Percentiles rank a stretch among this genome's conserved stretches.
These are phyloP conservation scores for Pittosporum tobira DNA, from an alignment of 129 eudicot species.

Conservation along the genomic window DNA sequence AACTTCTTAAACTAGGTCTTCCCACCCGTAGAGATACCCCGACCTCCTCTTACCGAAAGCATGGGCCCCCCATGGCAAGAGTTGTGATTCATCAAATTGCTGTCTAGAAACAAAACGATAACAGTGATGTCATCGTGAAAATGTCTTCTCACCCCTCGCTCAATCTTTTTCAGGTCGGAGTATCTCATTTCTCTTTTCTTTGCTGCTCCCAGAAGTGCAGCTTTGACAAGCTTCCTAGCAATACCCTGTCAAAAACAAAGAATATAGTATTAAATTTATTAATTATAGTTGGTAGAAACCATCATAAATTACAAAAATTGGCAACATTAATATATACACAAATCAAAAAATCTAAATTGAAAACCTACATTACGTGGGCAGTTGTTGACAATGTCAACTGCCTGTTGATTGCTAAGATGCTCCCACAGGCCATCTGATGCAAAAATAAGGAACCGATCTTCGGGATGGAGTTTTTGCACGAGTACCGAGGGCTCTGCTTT, in stretches of 20 bases:
- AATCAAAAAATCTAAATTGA: neutral
- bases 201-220: conserved; percentile 58
- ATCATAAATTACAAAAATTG: neutral
- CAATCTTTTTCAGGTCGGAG: conserved; percentile 52
- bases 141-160: conserved; percentile 48
- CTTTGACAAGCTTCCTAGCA: conserved; percentile 58
- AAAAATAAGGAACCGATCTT: conserved; percentile 60
- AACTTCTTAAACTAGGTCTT: conserved; percentile 11
- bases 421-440: conserved; percentile 92
- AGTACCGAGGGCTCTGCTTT: conserved; percentile 52
- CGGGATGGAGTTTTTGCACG: conserved; percentile 42
- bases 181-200: conserved; percentile 72
- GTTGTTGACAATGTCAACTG: conserved; percentile 52
- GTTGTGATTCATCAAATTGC: conserved; percentile 32
- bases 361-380: conserved; percentile 48
- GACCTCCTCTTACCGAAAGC: conserved; percentile 46
- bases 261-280: neutral
- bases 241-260: conserved; percentile 39
- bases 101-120: conserved; percentile 53
- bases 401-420: conserved; percentile 63
- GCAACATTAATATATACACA: neutral
- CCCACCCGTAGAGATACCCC: conserved; percentile 10
- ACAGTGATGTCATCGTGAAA: conserved; percentile 79
- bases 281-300: neutral
- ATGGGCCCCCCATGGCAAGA: conserved; percentile 34